Conservation (phyloP, 306 rosid genomes). For the Acacia confusa region DNA sequence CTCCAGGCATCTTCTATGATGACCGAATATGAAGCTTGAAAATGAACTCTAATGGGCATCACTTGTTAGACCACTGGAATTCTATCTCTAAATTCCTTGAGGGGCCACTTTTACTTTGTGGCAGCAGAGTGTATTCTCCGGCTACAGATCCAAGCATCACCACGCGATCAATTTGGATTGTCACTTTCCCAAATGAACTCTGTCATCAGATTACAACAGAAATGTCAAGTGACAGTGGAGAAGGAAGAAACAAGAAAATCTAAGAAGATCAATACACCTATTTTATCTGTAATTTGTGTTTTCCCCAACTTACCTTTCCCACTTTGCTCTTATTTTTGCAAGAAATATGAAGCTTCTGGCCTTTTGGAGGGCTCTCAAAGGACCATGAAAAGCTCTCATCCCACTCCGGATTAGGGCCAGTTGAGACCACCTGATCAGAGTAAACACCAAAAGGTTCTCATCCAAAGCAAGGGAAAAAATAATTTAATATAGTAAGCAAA, state of each 20-base stretch:
- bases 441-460: conserved; percentile 1
- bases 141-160: conserved; percentile 97
- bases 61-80: conserved; percentile 98
- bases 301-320: conserved; percentile 73
- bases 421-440: conserved; percentile 76
- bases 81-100: conserved; percentile 94
- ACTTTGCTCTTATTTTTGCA: conserved; percentile 99
- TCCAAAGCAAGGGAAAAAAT: neutral
- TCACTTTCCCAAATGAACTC: conserved; percentile 97
- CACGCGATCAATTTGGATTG: conserved; percentile 94
- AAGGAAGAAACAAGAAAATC: neutral
- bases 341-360: conserved; percentile 97
- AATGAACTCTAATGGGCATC: conserved; percentile 23
- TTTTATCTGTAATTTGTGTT: conserved; percentile 3
- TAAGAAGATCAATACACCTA: conserved; percentile 6
- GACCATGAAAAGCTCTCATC: conserved; percentile 96
- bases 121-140: conserved; percentile 90
- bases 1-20: conserved; percentile 29
- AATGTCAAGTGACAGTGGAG: conserved; percentile 3
- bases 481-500: conserved; percentile 3
- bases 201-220: conserved; percentile 41
- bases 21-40: conserved; percentile 36
- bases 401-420: conserved; percentile 97
- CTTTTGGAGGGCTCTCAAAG: conserved; percentile 99
- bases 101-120: conserved; percentile 92